Evolutionary conservation across 2,329 filamentous ascomycete genomes (phyloP).

Genomic region (Fusarium sp.): DNA sequence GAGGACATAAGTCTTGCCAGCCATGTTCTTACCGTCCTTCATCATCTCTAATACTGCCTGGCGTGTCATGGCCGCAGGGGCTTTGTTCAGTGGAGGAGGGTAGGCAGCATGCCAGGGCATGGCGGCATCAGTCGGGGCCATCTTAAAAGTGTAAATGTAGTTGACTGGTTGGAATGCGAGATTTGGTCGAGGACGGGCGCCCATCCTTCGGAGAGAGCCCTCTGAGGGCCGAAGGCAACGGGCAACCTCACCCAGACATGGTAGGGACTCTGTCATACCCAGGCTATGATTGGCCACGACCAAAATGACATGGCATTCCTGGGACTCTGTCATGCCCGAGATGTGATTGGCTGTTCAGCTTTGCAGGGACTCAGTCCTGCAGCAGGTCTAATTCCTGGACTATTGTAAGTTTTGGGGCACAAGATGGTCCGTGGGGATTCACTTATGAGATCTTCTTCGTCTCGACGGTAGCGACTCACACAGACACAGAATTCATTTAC

Average conservation of each 20-base stretch:
- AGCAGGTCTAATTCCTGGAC: not conserved
- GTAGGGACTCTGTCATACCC: not conserved
- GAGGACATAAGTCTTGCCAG: slow-evolving; percentile 53
- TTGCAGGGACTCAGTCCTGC: not conserved
- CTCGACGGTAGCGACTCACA: not conserved
- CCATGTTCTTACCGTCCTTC: slow-evolving; percentile 35
- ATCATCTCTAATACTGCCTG: slow-evolving; percentile 54
- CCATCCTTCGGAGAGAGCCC: not conserved
- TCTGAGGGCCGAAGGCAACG: not conserved
- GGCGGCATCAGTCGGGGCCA: slow-evolving; percentile 5
- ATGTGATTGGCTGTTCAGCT: not conserved
- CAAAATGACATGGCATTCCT: not conserved
- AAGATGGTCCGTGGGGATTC: not conserved
- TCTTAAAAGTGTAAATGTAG: not conserved
- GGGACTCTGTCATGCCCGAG: slow-evolving; percentile 12
- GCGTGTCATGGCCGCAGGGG: slow-evolving; percentile 45
- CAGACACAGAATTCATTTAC: not conserved
- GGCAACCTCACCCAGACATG: not conserved
- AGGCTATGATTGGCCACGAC: not conserved
- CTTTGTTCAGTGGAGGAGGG: slow-evolving; percentile 49
- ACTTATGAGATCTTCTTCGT: not conserved
- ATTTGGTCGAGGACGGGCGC: not conserved
- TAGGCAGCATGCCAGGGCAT: slow-evolving; percentile 56
- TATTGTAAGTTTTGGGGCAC: not conserved
- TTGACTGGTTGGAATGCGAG: not conserved